phyloP scores from a whole-genome alignment of 75 land plant genomes.

The Pinus albicaulis region DNA sequence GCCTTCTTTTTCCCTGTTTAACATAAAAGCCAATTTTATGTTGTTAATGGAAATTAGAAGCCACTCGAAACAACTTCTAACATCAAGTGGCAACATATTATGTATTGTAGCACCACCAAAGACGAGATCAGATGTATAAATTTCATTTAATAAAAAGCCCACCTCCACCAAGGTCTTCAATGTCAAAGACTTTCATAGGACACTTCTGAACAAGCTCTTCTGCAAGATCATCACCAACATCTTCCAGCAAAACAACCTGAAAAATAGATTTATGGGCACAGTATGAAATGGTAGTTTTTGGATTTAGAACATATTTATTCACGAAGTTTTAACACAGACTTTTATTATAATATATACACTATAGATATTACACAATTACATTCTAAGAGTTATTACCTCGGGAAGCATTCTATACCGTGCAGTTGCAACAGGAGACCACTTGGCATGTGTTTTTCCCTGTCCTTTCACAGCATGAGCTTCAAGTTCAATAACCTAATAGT shows the following conservation, averaged over 20 bases:
- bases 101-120: not conserved
- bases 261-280: not conserved
- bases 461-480: slow-evolving; percentile 99
- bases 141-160: not conserved
- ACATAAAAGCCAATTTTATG: not conserved
- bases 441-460: slow-evolving; percentile 90
- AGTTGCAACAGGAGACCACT: slow-evolving; percentile 99
- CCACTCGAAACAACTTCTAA: not conserved
- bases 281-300: not conserved
- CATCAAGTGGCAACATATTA: not conserved
- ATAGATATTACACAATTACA: not conserved
- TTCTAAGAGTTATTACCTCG: slow-evolving; percentile 54
- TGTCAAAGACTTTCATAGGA: slow-evolving; percentile 90
- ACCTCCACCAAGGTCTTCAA: slow-evolving; percentile 85
- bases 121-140: not conserved
- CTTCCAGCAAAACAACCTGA: slow-evolving; percentile 78
- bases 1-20: slow-evolving; percentile 60
- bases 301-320: not conserved
- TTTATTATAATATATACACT: not conserved
- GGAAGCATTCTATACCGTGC: slow-evolving; percentile 96
- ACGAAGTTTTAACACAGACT: not conserved
- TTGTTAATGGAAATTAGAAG: not conserved
- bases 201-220: slow-evolving; percentile 82
- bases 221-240: slow-evolving; percentile 64
- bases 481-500: slow-evolving; percentile 76